phyloP scores from a whole-genome alignment of 176 grass and related monocot genomes.

The Poa annua region DNA sequence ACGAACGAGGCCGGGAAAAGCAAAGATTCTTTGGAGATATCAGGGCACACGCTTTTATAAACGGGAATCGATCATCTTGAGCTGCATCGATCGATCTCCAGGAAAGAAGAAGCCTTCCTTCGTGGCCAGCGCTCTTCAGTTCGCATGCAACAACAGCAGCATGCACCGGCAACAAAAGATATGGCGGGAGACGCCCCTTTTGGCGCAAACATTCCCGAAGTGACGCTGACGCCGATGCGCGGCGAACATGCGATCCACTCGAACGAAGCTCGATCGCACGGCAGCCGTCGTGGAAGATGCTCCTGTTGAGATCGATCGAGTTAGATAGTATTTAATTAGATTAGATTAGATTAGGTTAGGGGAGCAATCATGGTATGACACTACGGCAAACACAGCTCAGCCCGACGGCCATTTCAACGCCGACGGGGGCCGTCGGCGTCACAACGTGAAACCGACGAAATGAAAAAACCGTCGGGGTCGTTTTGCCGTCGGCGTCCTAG shows the following conservation, averaged over 20 bases:
- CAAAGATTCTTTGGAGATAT: slow-evolving; percentile 52
- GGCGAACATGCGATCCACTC: slow-evolving; percentile 46
- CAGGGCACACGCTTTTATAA: slow-evolving; percentile 28
- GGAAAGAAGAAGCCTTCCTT: neutral
- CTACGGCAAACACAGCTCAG: too few relatives aligned
- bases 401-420: too few relatives aligned
- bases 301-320: neutral
- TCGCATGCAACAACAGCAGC: neutral
- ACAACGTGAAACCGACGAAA: too few relatives aligned
- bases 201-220: slow-evolving; percentile 32
- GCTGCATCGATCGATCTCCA: slow-evolving; percentile 33
- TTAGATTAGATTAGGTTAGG: neutral
- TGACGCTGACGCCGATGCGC: slow-evolving; percentile 36
- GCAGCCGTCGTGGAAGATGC: neutral
- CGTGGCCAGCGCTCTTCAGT: too few relatives aligned
- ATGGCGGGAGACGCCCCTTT: slow-evolving; percentile 20
- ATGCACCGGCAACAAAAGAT: neutral
- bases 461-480: too few relatives aligned
- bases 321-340: neutral
- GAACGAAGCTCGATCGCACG: neutral
- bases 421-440: too few relatives aligned
- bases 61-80: slow-evolving; percentile 10
- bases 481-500: too few relatives aligned
- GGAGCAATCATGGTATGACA: slow-evolving; percentile 29
- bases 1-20: neutral